These are phyloP conservation scores for Fonsecaea erecta DNA, from an alignment of 2,329 filamentous ascomycete species.

Conservation along the genomic window DNA sequence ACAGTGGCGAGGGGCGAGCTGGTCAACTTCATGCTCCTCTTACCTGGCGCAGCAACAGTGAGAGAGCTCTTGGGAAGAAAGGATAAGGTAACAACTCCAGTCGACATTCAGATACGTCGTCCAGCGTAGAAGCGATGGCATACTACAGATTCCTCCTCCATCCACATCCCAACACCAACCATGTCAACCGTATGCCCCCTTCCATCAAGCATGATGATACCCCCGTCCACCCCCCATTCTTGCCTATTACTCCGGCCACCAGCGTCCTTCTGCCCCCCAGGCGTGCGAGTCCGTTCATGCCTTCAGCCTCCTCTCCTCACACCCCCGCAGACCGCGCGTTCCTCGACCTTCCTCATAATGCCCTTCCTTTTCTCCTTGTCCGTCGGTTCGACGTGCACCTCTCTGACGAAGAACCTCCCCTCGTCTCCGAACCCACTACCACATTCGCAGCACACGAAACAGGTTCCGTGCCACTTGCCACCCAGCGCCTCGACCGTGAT, in stretches of 20 bases:
- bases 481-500: conserved; percentile 88
- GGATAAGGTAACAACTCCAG: not conserved
- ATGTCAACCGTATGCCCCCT: not conserved
- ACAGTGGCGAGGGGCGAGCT: not conserved
- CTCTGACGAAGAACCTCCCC: conserved; percentile 66
- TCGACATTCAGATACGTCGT: not conserved
- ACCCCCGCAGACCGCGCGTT: conserved; percentile 66
- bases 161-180: not conserved
- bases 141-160: not conserved
- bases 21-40: not conserved
- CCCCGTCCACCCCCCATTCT: not conserved
- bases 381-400: conserved; percentile 54
- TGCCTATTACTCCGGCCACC: not conserved
- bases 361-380: conserved; percentile 54
- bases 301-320: conserved; percentile 67
- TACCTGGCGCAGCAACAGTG: not conserved
- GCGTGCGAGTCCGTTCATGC: conserved; percentile 41
- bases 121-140: not conserved
- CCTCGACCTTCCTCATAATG: conserved; percentile 46
- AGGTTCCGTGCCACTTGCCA: conserved; percentile 89
- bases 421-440: conserved; percentile 62
- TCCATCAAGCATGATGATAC: not conserved
- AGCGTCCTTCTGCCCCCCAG: no score
- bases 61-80: not conserved
- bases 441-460: conserved; percentile 81